Evolutionary conservation across 2,329 filamentous ascomycete species (phyloP).

Genomic region (Calonectria ilicicola): DNA sequence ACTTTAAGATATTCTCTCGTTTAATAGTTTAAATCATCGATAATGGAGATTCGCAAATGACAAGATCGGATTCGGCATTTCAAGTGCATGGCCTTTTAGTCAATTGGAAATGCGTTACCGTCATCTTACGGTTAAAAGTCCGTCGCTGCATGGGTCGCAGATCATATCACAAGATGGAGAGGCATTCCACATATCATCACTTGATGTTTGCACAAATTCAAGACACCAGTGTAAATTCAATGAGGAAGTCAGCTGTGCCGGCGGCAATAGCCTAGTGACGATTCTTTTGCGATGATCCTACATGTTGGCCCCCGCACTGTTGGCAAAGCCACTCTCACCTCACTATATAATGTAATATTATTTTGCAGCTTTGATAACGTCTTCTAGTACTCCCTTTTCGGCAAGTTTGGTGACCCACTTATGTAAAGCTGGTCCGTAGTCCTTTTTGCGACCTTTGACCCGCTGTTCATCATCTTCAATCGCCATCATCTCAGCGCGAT

Average conservation of each 20-base stretch:
- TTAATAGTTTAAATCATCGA: background rate
- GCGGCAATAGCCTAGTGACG: too few relatives aligned
- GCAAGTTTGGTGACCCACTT: conserved; percentile 77
- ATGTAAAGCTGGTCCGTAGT: conserved; percentile 78
- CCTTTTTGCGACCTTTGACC: conserved; percentile 68
- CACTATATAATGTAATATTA: background rate
- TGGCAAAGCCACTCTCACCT: background rate
- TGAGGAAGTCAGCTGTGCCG: too few relatives aligned
- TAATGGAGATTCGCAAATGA: background rate
- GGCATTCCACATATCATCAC: too few relatives aligned
- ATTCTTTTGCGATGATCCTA: too few relatives aligned
- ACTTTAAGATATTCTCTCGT: background rate
- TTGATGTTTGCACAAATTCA: too few relatives aligned
- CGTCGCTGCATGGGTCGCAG: too few relatives aligned
- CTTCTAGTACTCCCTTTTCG: conserved; percentile 70
- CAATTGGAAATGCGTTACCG: too few relatives aligned
- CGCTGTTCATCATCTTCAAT: conserved; percentile 63
- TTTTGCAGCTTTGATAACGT: conserved; percentile 46
- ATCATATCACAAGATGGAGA: too few relatives aligned
- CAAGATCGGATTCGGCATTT: too few relatives aligned
- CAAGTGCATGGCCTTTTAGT: too few relatives aligned
- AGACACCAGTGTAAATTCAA: too few relatives aligned
- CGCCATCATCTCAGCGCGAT: conserved; percentile 59
- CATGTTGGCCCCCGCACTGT: background rate
- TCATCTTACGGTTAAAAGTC: too few relatives aligned